Evolutionary conservation across 225 moss, liverwort and hornwort genomes (phyloP).

Genomic region (Polytrichum commune): DNA sequence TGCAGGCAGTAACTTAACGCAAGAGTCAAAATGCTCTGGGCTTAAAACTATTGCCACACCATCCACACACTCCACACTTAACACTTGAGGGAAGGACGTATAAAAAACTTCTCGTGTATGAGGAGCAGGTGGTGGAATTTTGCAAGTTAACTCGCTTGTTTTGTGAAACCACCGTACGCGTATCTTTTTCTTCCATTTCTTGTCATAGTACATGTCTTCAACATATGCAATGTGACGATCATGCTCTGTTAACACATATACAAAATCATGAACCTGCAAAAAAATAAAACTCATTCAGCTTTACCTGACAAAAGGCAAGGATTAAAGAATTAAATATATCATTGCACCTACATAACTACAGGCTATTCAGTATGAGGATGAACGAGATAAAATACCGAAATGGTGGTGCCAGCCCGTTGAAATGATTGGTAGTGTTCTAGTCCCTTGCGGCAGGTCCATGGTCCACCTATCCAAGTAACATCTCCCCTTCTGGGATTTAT

Average conservation of each 20-base stretch:
- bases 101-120: conserved; percentile 68
- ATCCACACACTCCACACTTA: conserved; percentile 90
- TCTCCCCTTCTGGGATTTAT: conserved; percentile 40
- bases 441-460: conserved; percentile 68
- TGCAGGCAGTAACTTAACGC: conserved; percentile 31
- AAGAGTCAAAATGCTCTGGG: conserved; percentile 63
- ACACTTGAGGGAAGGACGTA: conserved; percentile 70
- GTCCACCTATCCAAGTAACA: conserved; percentile 61
- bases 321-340: not conserved
- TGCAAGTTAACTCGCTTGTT: conserved; percentile 67
- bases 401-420: conserved; percentile 77
- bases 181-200: conserved; percentile 76
- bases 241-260: conserved; percentile 76
- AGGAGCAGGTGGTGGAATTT: conserved; percentile 73
- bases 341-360: not conserved
- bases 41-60: conserved; percentile 78
- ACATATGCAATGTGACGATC: conserved; percentile 84
- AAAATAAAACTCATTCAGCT: not conserved
- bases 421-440: conserved; percentile 76
- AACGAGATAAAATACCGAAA: conserved; percentile 38
- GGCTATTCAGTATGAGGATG: not conserved
- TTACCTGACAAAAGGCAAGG: not conserved
- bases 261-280: conserved; percentile 67
- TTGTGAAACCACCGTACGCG: conserved; percentile 91
- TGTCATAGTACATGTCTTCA: conserved; percentile 86